Conservation (phyloP, 1,139 yeast genomes). For the Yamadazyma blattariae region DNA sequence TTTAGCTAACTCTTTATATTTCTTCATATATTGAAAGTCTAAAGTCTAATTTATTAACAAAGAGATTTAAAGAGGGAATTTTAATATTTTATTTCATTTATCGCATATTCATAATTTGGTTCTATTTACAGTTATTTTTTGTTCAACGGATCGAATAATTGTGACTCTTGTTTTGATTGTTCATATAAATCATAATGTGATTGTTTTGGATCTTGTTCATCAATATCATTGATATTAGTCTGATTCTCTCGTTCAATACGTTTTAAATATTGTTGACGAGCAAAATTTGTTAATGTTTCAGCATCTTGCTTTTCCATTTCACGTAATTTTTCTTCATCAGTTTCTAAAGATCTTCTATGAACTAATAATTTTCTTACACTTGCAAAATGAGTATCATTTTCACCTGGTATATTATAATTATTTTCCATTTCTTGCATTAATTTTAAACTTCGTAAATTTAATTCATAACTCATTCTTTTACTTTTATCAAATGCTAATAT, state of each 20-base stretch:
- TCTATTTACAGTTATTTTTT: too few relatives aligned
- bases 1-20: too few relatives aligned
- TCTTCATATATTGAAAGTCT: too few relatives aligned
- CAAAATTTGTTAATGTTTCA: constrained; percentile 31
- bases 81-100: too few relatives aligned
- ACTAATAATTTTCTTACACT: constrained; percentile 59
- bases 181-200: neutral
- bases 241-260: neutral
- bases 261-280: constrained; percentile 18
- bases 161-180: neutral
- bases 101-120: too few relatives aligned
- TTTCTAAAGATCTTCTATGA: constrained; percentile 46
- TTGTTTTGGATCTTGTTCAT: neutral
- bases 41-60: too few relatives aligned
- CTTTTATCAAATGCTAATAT: constrained; percentile 40
- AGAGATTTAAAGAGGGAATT: too few relatives aligned
- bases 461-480: constrained; percentile 27
- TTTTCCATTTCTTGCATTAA: constrained; percentile 45
- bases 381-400: constrained; percentile 11
- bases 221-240: neutral
- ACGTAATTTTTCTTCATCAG: constrained; percentile 17
- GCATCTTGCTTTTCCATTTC: constrained; percentile 25
- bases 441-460: constrained; percentile 38
- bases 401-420: constrained; percentile 39
- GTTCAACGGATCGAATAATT: too few relatives aligned